Percentiles rank a stretch among this genome's conserved stretches.
Conservation (phyloP, 1,284 basidiomycete species). For the Tylopilus orsonianus region DNA sequence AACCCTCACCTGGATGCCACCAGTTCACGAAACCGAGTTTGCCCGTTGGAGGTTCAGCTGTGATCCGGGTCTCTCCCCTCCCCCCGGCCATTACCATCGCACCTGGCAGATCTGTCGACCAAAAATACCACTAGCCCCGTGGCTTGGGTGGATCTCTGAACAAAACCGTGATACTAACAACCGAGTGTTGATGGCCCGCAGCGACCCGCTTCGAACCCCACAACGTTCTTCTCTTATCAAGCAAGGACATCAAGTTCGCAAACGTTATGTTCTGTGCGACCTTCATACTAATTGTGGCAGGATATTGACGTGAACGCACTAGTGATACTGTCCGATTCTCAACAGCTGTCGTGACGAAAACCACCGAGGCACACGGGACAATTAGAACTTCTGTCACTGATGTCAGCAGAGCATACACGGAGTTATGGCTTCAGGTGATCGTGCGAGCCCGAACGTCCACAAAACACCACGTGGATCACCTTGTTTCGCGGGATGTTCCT, state of each 20-base stretch:
- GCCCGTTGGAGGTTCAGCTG: background rate
- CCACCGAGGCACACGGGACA: slow-evolving; percentile 2
- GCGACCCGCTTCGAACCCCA: slow-evolving; percentile 24
- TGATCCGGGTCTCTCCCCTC: slow-evolving; percentile 11
- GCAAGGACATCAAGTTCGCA: slow-evolving; percentile 18
- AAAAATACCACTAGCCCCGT: slow-evolving; percentile 4
- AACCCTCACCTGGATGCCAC: slow-evolving; percentile 4
- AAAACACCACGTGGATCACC: background rate
- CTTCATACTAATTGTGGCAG: slow-evolving; percentile 11
- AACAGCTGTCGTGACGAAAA: slow-evolving; percentile 1
- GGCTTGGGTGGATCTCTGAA: slow-evolving; percentile 6
- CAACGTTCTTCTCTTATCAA: slow-evolving; percentile 28
- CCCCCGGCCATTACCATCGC: background rate
- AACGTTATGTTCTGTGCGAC: slow-evolving; percentile 8
- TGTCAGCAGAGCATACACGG: slow-evolving; percentile 2
- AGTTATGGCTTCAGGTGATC: background rate
- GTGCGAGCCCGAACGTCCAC: slow-evolving; percentile 5
- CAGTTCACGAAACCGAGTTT: background rate
- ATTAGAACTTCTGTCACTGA: background rate
- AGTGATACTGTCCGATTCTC: background rate
- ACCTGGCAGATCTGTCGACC: background rate
- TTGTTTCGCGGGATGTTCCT: slow-evolving; percentile 23
- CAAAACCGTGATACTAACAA: slow-evolving; percentile 1
- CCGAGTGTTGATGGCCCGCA: slow-evolving; percentile 8
- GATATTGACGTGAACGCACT: slow-evolving; percentile 2